phyloP scores from a whole-genome alignment of 169 alveolate genomes.

The Cryptosporidium baileyi region DNA sequence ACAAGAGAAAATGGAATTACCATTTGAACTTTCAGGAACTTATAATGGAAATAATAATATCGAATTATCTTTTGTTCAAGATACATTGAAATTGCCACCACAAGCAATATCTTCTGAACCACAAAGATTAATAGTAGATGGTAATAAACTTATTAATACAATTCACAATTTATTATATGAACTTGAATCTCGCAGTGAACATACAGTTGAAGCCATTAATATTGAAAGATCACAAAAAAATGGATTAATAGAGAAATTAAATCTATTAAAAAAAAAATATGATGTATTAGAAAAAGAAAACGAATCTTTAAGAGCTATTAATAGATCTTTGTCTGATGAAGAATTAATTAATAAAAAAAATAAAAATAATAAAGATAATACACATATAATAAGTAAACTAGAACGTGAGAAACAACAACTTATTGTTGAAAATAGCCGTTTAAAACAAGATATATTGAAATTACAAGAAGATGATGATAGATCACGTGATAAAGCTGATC shows the following conservation, averaged over 20 bases:
- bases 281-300: constrained; percentile 47
- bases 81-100: neutral
- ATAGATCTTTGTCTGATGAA: constrained; percentile 6
- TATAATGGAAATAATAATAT: neutral
- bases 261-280: neutral
- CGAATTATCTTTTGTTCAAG: constrained; percentile 6
- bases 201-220: constrained; percentile 20
- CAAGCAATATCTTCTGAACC: neutral
- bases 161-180: constrained; percentile 62
- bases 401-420: constrained; percentile 65
- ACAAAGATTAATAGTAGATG: constrained; percentile 54
- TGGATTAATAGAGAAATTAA: constrained; percentile 30
- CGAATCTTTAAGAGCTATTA: constrained; percentile 36
- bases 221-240: constrained; percentile 58
- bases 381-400: neutral
- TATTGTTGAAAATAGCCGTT: constrained; percentile 34
- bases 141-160: constrained; percentile 26
- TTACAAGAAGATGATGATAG: constrained; percentile 68
- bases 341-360: neutral
- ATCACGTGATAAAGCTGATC: constrained; percentile 55
- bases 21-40: neutral
- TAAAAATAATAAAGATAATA: neutral
- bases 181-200: constrained; percentile 51
- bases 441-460: constrained; percentile 38
- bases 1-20: neutral